A percentile compares a stretch with the other conserved stretches of the same genome.
phyloP scores from a whole-genome alignment of 345 rosid genomes.

The Theobroma cacao region DNA sequence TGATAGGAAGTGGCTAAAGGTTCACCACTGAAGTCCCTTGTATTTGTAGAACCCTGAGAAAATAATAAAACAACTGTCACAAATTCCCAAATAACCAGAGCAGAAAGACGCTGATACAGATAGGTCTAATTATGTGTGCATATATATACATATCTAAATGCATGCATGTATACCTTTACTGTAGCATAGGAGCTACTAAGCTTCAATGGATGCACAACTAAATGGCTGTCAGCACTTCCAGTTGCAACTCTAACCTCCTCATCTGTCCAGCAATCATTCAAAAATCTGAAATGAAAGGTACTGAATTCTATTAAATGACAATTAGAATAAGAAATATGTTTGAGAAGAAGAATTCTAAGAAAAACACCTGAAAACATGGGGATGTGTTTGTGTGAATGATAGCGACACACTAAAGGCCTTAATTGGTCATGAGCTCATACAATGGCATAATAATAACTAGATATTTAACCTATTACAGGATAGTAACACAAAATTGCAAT shows the following conservation, averaged over 20 bases:
- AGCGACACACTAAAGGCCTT: not conserved
- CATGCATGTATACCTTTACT: constrained; percentile 39
- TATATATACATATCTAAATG: not conserved
- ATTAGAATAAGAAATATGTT: not conserved
- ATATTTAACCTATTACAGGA: not conserved
- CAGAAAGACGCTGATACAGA: not conserved
- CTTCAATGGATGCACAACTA: constrained; percentile 59
- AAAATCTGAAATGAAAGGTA: constrained; percentile 31
- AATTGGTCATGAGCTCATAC: not conserved
- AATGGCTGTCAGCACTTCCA: constrained; percentile 40
- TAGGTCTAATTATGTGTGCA: not conserved
- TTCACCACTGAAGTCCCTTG: constrained; percentile 58
- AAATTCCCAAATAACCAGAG: not conserved
- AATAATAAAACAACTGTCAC: not conserved
- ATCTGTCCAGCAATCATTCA: constrained; percentile 47
- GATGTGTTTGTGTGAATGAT: not conserved
- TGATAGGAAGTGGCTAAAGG: constrained; percentile 86
- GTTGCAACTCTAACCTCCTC: constrained; percentile 61
- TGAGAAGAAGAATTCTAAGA: not conserved
- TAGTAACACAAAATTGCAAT: not conserved
- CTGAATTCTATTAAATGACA: not conserved
- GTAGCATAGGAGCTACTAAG: constrained; percentile 68
- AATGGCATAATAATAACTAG: not conserved
- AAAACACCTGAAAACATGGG: not conserved
- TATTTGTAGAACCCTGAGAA: constrained; percentile 52